Evolutionary conservation across 202 grass and related monocot genomes (phyloP), one percentile per base, ranked within the genome.

Genomic region (Zoysia matrella): DNA sequence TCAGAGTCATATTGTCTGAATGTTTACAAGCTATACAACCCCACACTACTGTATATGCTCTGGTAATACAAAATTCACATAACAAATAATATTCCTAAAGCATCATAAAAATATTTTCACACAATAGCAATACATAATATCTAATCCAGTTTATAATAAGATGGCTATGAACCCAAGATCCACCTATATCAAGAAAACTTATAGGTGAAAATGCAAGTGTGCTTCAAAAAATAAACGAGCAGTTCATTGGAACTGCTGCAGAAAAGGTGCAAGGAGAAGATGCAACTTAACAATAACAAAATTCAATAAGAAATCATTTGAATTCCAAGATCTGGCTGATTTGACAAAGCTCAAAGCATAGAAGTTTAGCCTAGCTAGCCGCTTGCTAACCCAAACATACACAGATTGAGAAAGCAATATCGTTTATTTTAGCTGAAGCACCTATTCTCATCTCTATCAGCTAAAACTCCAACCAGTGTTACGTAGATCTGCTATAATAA

Each of bases 61-160:
- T 47, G 49, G 18, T 48, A 47, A 57, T 46, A 11, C 65, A 58
- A 56, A 56, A 6, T 30, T 80, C 52, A 57, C 10, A 69, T 30
- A 46, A 80, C 48, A 69, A 48, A 64, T 44, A 36, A 42, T 81
- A 74, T 77, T 77, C 62, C 22, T 65, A 77, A n/a, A 11, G 8
- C 5, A 11, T 12, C 71, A 56, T 64, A 71, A 36, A 14, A 80
- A 89, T 46, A 55, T 56, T 80, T 55, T 65, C 56, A 60, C 49
- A 75, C 13, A 75, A 64, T 36, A 71, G 8, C 2, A 81, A 71
- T 80, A 7, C 50, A 80, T 13, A 55, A 60, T 16, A 57, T 45
- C 41, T 71, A 58, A 4, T 30, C 22, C 22, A 30, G 22, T 30
- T 30, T 30, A 30, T 30, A 30, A 30, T 30, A 30, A 30, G 22